A percentile compares a stretch with the other conserved stretches of the same genome.
These are phyloP conservation scores for Suillus fuscotomentosus DNA, from an alignment of 768 basidiomycete genomes.

Conservation along the genomic window DNA sequence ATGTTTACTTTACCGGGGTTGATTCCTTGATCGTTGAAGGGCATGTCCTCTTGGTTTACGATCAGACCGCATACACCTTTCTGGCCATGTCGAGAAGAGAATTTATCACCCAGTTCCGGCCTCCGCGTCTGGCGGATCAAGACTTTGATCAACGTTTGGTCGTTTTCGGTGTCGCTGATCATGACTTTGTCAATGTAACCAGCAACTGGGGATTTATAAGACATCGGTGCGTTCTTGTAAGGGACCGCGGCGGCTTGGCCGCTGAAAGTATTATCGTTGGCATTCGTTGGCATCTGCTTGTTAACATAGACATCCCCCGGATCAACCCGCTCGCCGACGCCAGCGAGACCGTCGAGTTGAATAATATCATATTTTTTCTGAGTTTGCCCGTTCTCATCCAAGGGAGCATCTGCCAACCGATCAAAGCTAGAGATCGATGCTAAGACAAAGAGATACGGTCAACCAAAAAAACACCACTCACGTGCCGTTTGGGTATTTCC, in stretches of 20 bases:
- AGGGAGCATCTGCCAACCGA: constrained; percentile 88
- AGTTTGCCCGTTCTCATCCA: constrained; percentile 76
- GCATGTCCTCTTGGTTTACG: constrained; percentile 99
- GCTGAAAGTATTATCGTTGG: constrained; percentile 87
- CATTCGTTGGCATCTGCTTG: constrained; percentile 93
- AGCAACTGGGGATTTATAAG: constrained; percentile 91
- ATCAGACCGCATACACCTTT: constrained; percentile 99
- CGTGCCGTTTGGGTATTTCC: constrained; percentile 97
- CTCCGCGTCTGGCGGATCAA: constrained; percentile 94
- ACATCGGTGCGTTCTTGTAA: constrained; percentile 91
- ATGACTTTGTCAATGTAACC: constrained; percentile 97
- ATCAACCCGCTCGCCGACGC: constrained; percentile 91
- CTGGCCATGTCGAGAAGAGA: constrained; percentile 96
- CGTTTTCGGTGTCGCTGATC: constrained; percentile 95
- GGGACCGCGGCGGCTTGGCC: constrained; percentile 80
- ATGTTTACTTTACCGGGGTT: constrained; percentile 65
- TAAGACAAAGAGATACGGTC: constrained; percentile 3
- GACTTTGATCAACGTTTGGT: constrained; percentile 96
- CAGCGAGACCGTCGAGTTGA: constrained; percentile 89
- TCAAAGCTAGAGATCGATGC: constrained; percentile 60
- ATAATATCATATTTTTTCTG: constrained; percentile 89
- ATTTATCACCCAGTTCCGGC: constrained; percentile 98
- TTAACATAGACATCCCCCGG: constrained; percentile 95
- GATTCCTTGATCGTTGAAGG: constrained; percentile 98
- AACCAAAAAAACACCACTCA: constrained; percentile 42